Conservation (phyloP, 345 rosid genomes). For the Syzygium aqueum region DNA sequence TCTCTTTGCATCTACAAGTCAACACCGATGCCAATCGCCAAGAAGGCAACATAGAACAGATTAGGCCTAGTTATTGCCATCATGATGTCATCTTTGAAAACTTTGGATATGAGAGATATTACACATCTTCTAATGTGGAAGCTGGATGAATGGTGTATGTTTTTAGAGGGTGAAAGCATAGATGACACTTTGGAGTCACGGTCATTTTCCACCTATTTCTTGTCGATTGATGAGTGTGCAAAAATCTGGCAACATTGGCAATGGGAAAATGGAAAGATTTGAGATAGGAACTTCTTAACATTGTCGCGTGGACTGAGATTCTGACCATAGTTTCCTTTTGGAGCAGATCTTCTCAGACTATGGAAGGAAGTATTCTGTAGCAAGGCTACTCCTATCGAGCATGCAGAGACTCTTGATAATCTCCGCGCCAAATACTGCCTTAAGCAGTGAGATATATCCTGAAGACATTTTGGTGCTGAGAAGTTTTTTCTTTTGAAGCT, state of each 20-base stretch:
- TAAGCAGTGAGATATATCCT: constrained; percentile 4
- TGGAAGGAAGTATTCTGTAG: constrained; percentile 66
- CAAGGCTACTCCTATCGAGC: constrained; percentile 51
- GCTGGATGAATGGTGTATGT: not conserved
- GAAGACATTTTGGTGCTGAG: not conserved
- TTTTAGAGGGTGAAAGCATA: not conserved
- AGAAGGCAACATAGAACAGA: not conserved
- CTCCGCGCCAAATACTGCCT: constrained; percentile 44
- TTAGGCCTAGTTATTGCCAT: not conserved
- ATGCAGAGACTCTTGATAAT: constrained; percentile 50
- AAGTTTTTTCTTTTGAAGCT: not conserved
- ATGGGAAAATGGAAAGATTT: not conserved
- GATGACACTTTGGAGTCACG: not conserved
- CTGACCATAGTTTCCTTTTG: constrained; percentile 12
- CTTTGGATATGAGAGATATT: not conserved
- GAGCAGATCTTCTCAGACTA: constrained; percentile 58
- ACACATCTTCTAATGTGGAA: not conserved
- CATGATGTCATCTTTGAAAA: not conserved
- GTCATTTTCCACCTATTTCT: not conserved
- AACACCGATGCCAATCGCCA: not conserved
- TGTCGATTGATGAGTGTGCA: not conserved
- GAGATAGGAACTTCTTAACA: not conserved
- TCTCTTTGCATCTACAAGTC: not conserved
- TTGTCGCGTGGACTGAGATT: not conserved
- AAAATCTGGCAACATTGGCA: not conserved